A percentile compares a stretch with the other conserved stretches of the same genome.
phyloP scores from a whole-genome alignment of 768 basidiomycete species.

The Leccinellum albellum region DNA sequence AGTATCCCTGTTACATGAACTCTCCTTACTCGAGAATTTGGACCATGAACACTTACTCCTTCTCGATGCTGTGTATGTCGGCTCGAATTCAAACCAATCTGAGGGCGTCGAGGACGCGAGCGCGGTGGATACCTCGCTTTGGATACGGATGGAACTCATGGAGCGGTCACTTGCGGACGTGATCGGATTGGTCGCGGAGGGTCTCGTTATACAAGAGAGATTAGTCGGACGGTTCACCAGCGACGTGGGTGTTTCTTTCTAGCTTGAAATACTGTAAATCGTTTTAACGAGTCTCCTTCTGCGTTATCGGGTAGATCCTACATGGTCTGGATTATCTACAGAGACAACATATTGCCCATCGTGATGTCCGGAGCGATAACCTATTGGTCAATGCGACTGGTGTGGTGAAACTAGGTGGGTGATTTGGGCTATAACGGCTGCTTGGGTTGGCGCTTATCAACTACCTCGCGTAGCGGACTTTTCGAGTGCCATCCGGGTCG shows the following conservation, averaged over 20 bases:
- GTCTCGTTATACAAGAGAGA: conserved; percentile 62
- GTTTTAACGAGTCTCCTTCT: neutral
- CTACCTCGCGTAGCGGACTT: conserved; percentile 61
- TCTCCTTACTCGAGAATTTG: conserved; percentile 53
- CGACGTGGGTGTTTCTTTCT: conserved; percentile 54
- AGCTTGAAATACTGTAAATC: neutral
- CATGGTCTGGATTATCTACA: conserved; percentile 65
- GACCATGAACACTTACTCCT: conserved; percentile 60
- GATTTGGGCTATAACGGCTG: neutral
- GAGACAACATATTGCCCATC: conserved; percentile 66
- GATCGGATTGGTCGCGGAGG: conserved; percentile 57
- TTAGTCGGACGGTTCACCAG: conserved; percentile 70
- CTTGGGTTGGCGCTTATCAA: neutral
- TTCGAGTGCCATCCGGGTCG: conserved; percentile 65
- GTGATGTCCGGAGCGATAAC: conserved; percentile 84
- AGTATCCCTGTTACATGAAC: conserved; percentile 56
- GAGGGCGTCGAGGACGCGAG: conserved; percentile 16
- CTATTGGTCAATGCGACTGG: conserved; percentile 66
- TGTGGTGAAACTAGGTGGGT: conserved; percentile 70
- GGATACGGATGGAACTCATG: conserved; percentile 91
- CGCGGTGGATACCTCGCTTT: conserved; percentile 54
- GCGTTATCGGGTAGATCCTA: conserved; percentile 46
- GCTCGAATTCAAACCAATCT: conserved; percentile 36
- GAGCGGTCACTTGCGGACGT: conserved; percentile 84
- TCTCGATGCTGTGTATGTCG: conserved; percentile 70